These are phyloP conservation scores for Nemophila menziesii DNA, from an alignment of 257 asterid species.

Conservation along the genomic window DNA sequence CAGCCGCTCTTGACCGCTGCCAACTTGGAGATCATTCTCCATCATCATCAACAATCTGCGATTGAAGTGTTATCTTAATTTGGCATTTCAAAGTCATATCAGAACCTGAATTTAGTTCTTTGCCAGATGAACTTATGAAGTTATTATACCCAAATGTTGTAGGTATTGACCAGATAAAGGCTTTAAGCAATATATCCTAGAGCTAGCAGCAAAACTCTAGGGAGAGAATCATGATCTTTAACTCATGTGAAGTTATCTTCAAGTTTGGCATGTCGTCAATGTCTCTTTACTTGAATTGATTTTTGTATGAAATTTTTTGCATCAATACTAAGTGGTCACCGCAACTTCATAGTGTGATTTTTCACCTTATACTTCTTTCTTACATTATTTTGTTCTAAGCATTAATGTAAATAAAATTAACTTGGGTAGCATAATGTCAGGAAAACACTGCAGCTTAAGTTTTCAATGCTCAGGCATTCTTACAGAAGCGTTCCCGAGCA, in stretches of 20 bases:
- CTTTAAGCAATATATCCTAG: constrained; percentile 24
- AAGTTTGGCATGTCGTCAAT: constrained; percentile 1
- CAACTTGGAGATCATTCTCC: no score
- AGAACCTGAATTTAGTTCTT: constrained; percentile 73
- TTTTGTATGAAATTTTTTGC: constrained; percentile 67
- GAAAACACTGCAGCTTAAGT: constrained; percentile 74
- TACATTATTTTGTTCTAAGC: constrained; percentile 9
- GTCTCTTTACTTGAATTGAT: constrained; percentile 11
- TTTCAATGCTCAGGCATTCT: constrained; percentile 85
- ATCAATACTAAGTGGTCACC: constrained; percentile 91
- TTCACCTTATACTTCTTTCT: constrained; percentile 22
- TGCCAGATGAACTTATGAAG: constrained; percentile 64
- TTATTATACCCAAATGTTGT: constrained; percentile 72
- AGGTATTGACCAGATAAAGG: constrained; percentile 75
- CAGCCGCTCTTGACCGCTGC: no score
- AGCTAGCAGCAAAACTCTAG: constrained; percentile 62
- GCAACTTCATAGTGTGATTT: constrained; percentile 77
- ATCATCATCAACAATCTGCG: no score
- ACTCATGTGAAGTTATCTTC: no score
- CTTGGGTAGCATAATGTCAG: constrained; percentile 32
- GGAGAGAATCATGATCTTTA: constrained; percentile 74
- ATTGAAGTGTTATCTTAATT: no score
- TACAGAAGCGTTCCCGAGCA: constrained; percentile 88
- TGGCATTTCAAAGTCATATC: no score
- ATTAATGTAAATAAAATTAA: constrained; percentile 17